Base-by-base conservation (phyloP, 495 filamentous ascomycete genomes). In the Penicillium nucicola region DNA sequence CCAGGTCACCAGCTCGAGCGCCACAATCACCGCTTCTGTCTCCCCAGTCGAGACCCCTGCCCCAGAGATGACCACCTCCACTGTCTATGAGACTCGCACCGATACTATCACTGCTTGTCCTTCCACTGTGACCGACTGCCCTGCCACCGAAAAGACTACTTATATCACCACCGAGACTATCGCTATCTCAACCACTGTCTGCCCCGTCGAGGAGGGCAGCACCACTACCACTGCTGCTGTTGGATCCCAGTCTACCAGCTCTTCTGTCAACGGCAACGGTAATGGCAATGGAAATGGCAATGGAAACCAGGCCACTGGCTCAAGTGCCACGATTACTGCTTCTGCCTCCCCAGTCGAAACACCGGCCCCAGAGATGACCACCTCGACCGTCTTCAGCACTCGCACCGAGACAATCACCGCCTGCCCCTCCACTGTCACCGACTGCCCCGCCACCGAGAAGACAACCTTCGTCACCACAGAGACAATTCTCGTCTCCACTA, bases 361-460 rank as follows among this genome's bases (percentile, higher is more conserved):
- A 4, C 4, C n/a, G 12, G 18, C 45, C 17, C 36, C 15, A 11
- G 34, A 38, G 7, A 39, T 48, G 45, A 70, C 63, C 2, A 73
- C 68, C 17, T 71, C 68, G 4, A 70, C 68, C 11, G 45, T 73
- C 39, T 68, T 66, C 48, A 59, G 59, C 28, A 73, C 70, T 6
- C 53, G 57, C 12, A 56, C 55, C 33, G 36, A 48, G 55, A 73
- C 70, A 11, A 62, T 69, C 50, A 71, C 68, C 18, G 56, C 60
- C 36, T 71, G 69, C 54, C 53, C 53, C 5, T 42, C 63, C 3
- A 57, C 53, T 5, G 59, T 69, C 1, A 50, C 56, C 11, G 18
- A 67, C 53, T 68, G 65, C 32, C 65, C 62, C 5, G 55, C 50
- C 4, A 41, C 25, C 40, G 42, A 50, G 14, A 48, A 54, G 23